These are phyloP conservation scores for Leishmania turanica DNA, from an alignment of 208 protist genomes.

Conservation along the genomic window DNA sequence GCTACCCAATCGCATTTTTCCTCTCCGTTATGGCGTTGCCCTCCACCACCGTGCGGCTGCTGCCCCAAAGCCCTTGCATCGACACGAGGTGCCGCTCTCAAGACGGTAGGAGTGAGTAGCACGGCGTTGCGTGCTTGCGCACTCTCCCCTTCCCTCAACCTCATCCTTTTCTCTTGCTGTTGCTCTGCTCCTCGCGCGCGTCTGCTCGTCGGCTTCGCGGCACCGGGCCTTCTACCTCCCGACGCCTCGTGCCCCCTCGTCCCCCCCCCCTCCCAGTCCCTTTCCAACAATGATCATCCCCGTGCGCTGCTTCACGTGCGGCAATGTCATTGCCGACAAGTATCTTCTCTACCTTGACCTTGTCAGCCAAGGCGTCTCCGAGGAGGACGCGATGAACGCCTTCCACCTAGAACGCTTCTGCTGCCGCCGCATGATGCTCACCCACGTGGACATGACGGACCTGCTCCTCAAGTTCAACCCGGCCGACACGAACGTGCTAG, in stretches of 20 bases:
- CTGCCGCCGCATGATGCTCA: constrained; percentile 99
- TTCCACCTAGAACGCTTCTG: constrained; percentile 98
- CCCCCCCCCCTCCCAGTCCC: neutral
- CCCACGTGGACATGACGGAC: constrained; percentile 99
- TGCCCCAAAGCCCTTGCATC: neutral
- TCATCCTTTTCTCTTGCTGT: neutral
- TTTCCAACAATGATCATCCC: constrained; percentile 98
- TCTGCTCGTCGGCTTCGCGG: neutral
- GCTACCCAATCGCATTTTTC: neutral
- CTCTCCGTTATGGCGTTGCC: neutral
- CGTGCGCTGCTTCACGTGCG: constrained; percentile 99
- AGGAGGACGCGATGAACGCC: constrained; percentile 96
- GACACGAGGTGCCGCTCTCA: neutral
- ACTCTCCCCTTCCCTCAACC: constrained; percentile 5
- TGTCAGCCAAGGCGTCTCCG: constrained; percentile 92
- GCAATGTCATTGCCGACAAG: constrained; percentile 99
- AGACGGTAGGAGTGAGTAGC: neutral
- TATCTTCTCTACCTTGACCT: constrained; percentile 97
- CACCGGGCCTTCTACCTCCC: neutral
- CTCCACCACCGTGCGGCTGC: neutral
- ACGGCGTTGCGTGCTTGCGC: neutral
- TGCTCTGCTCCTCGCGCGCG: neutral
- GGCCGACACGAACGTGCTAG: constrained; percentile 73
- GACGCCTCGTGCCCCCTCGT: neutral
- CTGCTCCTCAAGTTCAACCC: constrained; percentile 96